Evolutionary conservation across 306 rosid genomes (phyloP).

Genomic region (Casuarina equisetifolia): DNA sequence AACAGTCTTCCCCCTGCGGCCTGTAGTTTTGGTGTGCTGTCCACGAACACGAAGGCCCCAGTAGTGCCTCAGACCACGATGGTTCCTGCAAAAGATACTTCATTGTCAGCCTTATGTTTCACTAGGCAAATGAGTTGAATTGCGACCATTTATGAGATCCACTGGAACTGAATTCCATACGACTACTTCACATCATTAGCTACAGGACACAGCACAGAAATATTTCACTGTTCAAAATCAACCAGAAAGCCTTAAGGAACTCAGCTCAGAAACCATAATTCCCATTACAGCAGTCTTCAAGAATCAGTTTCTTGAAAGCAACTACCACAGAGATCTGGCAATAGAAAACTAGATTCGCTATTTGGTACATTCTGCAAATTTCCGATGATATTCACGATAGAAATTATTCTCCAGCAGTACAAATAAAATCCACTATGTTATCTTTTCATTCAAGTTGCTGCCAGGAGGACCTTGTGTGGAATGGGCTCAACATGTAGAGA

Average conservation of each 20-base stretch:
- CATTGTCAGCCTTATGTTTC: neutral
- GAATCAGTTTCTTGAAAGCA: neutral
- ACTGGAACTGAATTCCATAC: neutral
- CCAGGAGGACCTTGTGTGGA: too few species aligned
- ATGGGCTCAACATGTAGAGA: neutral
- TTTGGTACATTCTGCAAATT: neutral
- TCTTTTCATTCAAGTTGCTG: neutral
- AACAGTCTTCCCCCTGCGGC: slow-evolving; percentile 83
- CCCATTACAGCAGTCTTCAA: neutral
- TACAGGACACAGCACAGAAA: too few species aligned
- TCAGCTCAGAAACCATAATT: neutral
- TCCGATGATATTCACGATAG: neutral
- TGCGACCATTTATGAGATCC: neutral
- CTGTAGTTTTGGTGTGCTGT: slow-evolving; percentile 88
- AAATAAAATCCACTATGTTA: neutral
- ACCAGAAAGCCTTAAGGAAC: neutral
- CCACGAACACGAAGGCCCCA: slow-evolving; percentile 93
- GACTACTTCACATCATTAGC: too few species aligned
- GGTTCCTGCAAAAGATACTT: slow-evolving; percentile 27
- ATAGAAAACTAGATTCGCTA: neutral
- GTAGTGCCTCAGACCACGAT: slow-evolving; percentile 26
- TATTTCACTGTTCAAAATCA: neutral
- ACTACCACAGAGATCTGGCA: neutral
- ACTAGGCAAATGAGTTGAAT: neutral
- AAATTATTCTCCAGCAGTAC: neutral